Conservation (phyloP, 208 protist species). For the Porcisia hertigi region DNA sequence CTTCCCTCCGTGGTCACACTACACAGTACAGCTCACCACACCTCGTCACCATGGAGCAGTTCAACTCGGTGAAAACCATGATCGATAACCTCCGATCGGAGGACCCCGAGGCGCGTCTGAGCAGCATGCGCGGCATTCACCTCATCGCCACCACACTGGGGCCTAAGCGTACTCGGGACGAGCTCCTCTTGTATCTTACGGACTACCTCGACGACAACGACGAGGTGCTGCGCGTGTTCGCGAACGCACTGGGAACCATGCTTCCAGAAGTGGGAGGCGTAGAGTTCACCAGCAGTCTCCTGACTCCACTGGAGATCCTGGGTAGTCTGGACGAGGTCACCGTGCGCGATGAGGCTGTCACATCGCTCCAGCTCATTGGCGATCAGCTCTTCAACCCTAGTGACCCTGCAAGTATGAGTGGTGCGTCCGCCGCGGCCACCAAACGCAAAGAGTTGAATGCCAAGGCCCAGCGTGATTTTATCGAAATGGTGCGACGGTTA, state of each 20-base stretch:
- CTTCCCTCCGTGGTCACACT: neutral
- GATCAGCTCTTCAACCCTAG: slow-evolving; percentile 60
- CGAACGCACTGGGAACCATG: slow-evolving; percentile 97
- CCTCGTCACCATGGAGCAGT: slow-evolving; percentile 69
- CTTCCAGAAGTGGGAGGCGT: slow-evolving; percentile 95
- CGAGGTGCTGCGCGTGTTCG: slow-evolving; percentile 97
- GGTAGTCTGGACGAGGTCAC: slow-evolving; percentile 96
- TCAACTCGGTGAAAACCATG: slow-evolving; percentile 95
- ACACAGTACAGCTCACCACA: slow-evolving; percentile 12
- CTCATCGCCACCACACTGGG: slow-evolving; percentile 97
- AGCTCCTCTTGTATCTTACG: slow-evolving; percentile 97
- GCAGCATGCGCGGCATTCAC: slow-evolving; percentile 96
- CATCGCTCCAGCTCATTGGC: slow-evolving; percentile 79
- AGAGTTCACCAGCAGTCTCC: slow-evolving; percentile 87
- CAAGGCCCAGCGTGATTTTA: slow-evolving; percentile 84
- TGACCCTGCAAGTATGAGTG: slow-evolving; percentile 4
- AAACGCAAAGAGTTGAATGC: slow-evolving; percentile 11
- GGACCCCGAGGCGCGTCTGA: slow-evolving; percentile 95
- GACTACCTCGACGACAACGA: slow-evolving; percentile 99
- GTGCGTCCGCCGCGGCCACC: slow-evolving; percentile 8
- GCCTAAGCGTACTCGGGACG: slow-evolving; percentile 93
- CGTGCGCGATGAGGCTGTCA: slow-evolving; percentile 96
- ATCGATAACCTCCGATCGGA: slow-evolving; percentile 97
- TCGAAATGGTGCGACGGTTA: slow-evolving; percentile 88
- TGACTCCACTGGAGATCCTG: slow-evolving; percentile 95